Percentiles rank a stretch among this genome's conserved stretches.
Conservation (phyloP, 75 land plant species). For the Cupressus sempervirens region DNA sequence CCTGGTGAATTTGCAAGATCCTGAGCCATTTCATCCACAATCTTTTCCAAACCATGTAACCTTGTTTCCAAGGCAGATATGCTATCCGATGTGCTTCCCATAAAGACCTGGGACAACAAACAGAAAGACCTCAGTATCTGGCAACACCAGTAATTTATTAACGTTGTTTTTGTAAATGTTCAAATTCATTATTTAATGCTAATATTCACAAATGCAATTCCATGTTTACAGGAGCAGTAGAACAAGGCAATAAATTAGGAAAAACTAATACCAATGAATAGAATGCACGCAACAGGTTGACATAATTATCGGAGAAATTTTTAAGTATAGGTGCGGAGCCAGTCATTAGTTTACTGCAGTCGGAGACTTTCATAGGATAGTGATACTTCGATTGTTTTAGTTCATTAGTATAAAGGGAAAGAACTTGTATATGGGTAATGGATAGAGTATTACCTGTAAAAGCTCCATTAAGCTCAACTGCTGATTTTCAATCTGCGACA, state of each 20-base stretch:
- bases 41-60: slow-evolving; percentile 49
- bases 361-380: background rate
- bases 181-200: background rate
- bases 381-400: background rate
- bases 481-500: slow-evolving; percentile 52
- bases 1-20: slow-evolving; percentile 8
- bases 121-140: background rate
- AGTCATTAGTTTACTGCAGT: background rate
- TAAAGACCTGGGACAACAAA: slow-evolving; percentile 52
- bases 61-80: slow-evolving; percentile 57
- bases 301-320: background rate
- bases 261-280: background rate
- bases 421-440: background rate
- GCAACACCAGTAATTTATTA: background rate
- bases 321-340: background rate
- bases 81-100: slow-evolving; percentile 50
- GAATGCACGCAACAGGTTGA: background rate
- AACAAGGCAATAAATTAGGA: background rate
- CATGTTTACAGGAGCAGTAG: background rate
- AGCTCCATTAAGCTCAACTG: slow-evolving; percentile 59
- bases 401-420: slow-evolving; percentile 4
- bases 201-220: background rate
- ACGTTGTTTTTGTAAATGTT: background rate
- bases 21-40: slow-evolving; percentile 38
- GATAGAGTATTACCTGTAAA: slow-evolving; percentile 43